Evolutionary conservation across 768 basidiomycete species (phyloP).

Genomic region (Tulasnella sp.): DNA sequence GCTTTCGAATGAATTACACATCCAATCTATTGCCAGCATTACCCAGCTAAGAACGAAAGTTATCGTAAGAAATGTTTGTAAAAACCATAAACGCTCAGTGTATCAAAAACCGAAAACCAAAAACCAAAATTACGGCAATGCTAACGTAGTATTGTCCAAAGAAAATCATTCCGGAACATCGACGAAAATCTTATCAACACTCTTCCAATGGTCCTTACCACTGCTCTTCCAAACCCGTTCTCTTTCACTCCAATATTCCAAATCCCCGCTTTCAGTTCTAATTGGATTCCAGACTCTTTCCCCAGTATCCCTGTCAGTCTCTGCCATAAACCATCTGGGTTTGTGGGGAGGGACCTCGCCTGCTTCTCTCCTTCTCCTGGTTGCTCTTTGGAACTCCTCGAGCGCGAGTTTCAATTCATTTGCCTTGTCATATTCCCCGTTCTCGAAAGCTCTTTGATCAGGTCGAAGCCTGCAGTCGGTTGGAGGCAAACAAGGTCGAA

Average conservation of each 20-base stretch:
- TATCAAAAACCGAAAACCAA: too few species aligned
- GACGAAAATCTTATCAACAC: conserved; percentile 72
- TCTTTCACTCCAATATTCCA: conserved; percentile 80
- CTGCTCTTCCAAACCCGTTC: conserved; percentile 42
- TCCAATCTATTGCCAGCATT: too few species aligned
- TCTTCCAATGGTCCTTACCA: conserved; percentile 39
- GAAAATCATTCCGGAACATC: conserved; percentile 29
- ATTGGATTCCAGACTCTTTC: conserved; percentile 78
- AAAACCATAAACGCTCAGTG: too few species aligned
- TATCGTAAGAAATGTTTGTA: too few species aligned
- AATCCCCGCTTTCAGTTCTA: conserved; percentile 32
- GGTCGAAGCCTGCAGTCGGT: conserved; percentile 89
- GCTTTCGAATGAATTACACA: too few species aligned
- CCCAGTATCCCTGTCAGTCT: conserved; percentile 76
- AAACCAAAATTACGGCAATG: too few species aligned
- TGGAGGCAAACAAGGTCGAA: conserved; percentile 62
- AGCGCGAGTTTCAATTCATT: conserved; percentile 67
- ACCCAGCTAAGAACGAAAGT: too few species aligned
- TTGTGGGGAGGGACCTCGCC: conserved; percentile 57
- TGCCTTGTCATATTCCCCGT: conserved; percentile 71
- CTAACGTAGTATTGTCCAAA: too few species aligned
- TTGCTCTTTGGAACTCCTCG: conserved; percentile 71
- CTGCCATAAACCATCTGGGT: conserved; percentile 77
- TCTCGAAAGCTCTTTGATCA: conserved; percentile 89
- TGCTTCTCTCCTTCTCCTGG: conserved; percentile 59